Evolutionary conservation across 345 rosid species (phyloP), one percentile per base, ranked within the genome.

Genomic region (Brassica juncea): DNA sequence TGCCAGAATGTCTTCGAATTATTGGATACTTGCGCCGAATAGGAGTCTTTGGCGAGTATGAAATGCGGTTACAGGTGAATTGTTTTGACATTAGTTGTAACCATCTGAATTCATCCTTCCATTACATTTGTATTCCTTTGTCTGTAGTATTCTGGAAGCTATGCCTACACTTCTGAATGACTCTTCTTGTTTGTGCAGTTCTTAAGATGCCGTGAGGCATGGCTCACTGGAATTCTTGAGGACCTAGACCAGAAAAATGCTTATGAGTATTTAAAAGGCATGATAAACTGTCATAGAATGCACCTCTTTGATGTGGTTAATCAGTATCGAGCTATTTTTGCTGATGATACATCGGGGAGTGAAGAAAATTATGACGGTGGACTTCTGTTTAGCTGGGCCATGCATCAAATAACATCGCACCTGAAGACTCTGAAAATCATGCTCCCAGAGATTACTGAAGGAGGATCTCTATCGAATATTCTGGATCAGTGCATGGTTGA

Each of bases 361-460:
- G 98, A 95, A 86, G 97, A 91, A 85, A 91, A 90, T 82, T 90
- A 88, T 61, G 98, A 93, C 71, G 93, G 99, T 47, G 98, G 97
- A 57, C 94, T 95, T 82, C 91, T 95, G 76, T 93, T 91, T 80
- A 89, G 96, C 80, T 95, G 99, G 98, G 94, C 97, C 66, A 93
- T 95, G 99, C 98, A 93, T 88, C 98, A 95, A 85, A 88, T 95
- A 73, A 93, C 94, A 62, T 87, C 97, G 44, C 97, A 95, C 86
- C 94, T 95, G 78, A 93, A 95, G 86, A 95, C 93, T 81, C 93
- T 93, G 35, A 91, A 93, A 85, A 61, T 91, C 71, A 89, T 90
- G 97, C 99, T 95, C 62, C 97, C 97, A 25, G 90, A 91, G 89
- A 89, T 95, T 87, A 91, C 94, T 21, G 99, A 95, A 82, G 98